Conservation (phyloP, 1,139 yeast genomes). For the Scheffersomyces lignicola region DNA sequence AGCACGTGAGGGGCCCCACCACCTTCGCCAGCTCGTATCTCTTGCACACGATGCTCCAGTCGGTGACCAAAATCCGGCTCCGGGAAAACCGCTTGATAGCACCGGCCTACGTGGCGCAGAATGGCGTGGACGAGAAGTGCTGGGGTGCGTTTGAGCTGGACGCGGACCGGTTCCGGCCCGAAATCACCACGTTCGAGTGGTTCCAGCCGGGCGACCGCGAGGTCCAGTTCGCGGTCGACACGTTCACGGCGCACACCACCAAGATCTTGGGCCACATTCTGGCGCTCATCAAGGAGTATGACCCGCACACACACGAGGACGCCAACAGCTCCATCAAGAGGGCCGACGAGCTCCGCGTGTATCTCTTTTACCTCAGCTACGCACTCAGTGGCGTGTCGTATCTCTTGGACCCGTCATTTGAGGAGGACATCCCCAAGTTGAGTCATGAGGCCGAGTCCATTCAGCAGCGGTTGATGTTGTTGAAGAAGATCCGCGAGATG, state of each 20-base stretch:
- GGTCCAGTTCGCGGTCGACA: conserved; percentile 59
- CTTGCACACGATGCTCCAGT: conserved; percentile 65
- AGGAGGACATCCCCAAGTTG: conserved; percentile 45
- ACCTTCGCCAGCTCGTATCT: conserved; percentile 49
- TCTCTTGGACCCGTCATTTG: conserved; percentile 68
- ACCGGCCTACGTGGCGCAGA: conserved; percentile 27
- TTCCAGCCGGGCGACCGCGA: conserved; percentile 63
- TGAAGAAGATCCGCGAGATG: conserved; percentile 33
- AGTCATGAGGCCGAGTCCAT: conserved; percentile 35
- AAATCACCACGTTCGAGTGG: conserved; percentile 67
- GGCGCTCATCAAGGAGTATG: conserved; percentile 30
- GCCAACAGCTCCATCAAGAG: conserved; percentile 21
- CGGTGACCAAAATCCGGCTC: conserved; percentile 61
- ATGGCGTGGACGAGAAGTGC: conserved; percentile 48
- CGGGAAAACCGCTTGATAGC: conserved; percentile 56
- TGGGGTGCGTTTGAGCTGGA: conserved; percentile 76
- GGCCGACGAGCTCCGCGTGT: conserved; percentile 54
- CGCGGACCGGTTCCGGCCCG: conserved; percentile 35
- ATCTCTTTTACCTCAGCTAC: conserved; percentile 58
- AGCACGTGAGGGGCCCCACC: conserved; percentile 66
- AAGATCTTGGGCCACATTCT: conserved; percentile 45
- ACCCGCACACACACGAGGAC: conserved; percentile 18
- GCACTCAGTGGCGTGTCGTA: conserved; percentile 73
- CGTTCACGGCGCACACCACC: conserved; percentile 53
- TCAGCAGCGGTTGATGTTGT: conserved; percentile 32